phyloP scores from a whole-genome alignment of 371 early-diverging fungal genomes.

The Mucor circinelloides region DNA sequence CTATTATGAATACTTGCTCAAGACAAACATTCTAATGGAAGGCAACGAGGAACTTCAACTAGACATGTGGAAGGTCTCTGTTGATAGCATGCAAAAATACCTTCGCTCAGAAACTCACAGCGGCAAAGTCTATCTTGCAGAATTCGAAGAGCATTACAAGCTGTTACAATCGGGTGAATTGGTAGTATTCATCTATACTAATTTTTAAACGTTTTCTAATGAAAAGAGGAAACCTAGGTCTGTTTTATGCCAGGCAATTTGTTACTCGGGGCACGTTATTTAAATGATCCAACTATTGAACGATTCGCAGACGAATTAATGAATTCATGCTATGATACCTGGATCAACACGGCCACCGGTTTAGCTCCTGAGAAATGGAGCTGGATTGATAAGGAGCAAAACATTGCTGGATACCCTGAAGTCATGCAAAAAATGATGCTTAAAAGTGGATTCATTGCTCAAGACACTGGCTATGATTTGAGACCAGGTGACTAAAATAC shows the following conservation, averaged over 20 bases:
- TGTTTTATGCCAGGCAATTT: conserved; percentile 53
- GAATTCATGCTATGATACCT: conserved; percentile 43
- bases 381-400: conserved; percentile 41
- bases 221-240: conserved; percentile 23
- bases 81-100: conserved; percentile 47
- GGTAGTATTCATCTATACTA: conserved; percentile 14
- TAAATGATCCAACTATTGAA: conserved; percentile 24
- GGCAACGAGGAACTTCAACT: conserved; percentile 50
- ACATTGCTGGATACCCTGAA: conserved; percentile 22
- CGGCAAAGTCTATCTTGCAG: conserved; percentile 41
- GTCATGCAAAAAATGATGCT: conserved; percentile 30
- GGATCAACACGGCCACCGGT: conserved; percentile 41
- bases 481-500: conserved; percentile 35
- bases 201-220: neutral
- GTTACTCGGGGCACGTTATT: conserved; percentile 39
- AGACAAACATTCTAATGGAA: conserved; percentile 63
- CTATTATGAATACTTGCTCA: conserved; percentile 86
- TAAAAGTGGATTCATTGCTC: conserved; percentile 25
- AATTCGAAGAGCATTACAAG: conserved; percentile 32
- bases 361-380: conserved; percentile 51
- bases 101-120: conserved; percentile 41
- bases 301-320: conserved; percentile 41
- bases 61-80: conserved; percentile 46
- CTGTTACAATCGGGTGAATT: conserved; percentile 42
- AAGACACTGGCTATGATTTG: conserved; percentile 44